Evolutionary conservation across 768 basidiomycete genomes (phyloP), one percentile per base, ranked within the genome.

Genomic region (Tricholoma matsutake): DNA sequence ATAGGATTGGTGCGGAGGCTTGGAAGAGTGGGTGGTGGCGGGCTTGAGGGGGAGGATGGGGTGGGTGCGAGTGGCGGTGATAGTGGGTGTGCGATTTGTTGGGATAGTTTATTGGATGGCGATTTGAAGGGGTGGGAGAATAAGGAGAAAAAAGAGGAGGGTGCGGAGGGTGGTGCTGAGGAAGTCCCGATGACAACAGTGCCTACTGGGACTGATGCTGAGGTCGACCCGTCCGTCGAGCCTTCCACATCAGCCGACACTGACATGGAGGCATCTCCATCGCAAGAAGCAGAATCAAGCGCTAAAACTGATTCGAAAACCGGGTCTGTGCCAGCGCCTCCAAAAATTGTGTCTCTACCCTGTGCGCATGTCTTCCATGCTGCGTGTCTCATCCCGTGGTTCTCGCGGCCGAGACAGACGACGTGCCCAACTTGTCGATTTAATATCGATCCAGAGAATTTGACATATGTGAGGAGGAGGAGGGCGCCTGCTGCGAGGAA

Each of bases 381-480:
- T 1, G 78, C 85, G 0, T 93, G 91, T 72, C 81, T 93, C 35
- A 70, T 89, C 9, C 91, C 91, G 1, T 93, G 91, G 91, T 93
- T 93, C 71, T 84, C 91, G 3, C 79, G 88, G 60, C 88, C 90
- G 10, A 81, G 79, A 45, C 88, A 89, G 64, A 92, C 91, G 18
- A 92, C 91, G 1, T 93, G 91, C 65, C 91, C 91, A 0, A 89
- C 89, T 0, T 93, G 91, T 73, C 77, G 91, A 63, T 93, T 93
- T 67, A 86, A 93, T 64, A 83, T 93, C 57, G 91, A 93, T 67
- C 91, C 91, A 0, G 86, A 91, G 58, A 86, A 86, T 59, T 71
- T 92, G 51, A 91, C 89, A 0, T 84, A 78, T 56, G 72, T 70
- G 11, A 68, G 73, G 14, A 63, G 72, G 18, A 63, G 72, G 28